These are phyloP conservation scores for Podospora comata DNA, from an alignment of 495 filamentous ascomycete genomes.

Conservation along the genomic window DNA sequence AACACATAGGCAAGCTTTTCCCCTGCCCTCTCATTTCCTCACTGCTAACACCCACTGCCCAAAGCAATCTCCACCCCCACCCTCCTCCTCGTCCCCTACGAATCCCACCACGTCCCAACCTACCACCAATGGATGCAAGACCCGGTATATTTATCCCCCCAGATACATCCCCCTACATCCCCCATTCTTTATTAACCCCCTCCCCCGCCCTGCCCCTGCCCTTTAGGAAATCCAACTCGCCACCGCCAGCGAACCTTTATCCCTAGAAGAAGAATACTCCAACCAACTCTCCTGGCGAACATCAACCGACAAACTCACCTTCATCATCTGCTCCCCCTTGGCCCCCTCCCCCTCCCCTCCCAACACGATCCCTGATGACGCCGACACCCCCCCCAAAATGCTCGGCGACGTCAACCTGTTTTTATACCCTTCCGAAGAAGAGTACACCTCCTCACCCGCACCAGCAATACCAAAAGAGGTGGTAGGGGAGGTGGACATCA, in stretches of 20 bases:
- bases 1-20: conserved; percentile 38
- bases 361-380: conserved; percentile 26
- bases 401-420: conserved; percentile 88
- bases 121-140: conserved; percentile 95
- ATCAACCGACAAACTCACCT: conserved; percentile 72
- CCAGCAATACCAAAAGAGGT: conserved; percentile 24
- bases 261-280: conserved; percentile 72
- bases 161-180: too few relatives aligned
- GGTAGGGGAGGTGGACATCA: conserved; percentile 80
- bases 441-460: conserved; percentile 18
- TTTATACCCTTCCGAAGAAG: conserved; percentile 50
- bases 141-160: conserved; percentile 46
- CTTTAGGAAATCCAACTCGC: conserved; percentile 70
- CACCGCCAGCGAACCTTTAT: conserved; percentile 79
- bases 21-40: neutral
- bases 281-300: conserved; percentile 82
- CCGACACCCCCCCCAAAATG: conserved; percentile 61
- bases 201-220: neutral
- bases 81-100: conserved; percentile 80
- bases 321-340: conserved; percentile 59
- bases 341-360: neutral
- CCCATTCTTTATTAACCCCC: neutral
- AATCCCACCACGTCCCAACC: conserved; percentile 68
- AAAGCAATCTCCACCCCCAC: conserved; percentile 63
- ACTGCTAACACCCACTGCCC: neutral